phyloP scores from a whole-genome alignment of 2,329 filamentous ascomycete genomes.

The Fusarium sp. region DNA sequence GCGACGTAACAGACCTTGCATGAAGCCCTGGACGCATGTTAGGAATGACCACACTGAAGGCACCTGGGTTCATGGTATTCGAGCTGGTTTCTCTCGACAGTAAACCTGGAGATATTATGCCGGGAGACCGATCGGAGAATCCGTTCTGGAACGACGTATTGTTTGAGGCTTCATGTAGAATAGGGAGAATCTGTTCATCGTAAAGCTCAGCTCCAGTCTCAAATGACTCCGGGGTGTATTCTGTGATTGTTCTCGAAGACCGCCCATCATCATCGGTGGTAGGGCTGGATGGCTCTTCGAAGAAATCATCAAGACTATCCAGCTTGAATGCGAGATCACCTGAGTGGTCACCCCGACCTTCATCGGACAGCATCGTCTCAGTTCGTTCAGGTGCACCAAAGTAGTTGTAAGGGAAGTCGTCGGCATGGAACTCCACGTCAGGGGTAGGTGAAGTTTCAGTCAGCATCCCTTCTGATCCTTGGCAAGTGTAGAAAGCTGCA shows the following conservation, averaged over 20 bases:
- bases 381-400: conserved; percentile 80
- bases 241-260: conserved; percentile 73
- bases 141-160: conserved; percentile 89
- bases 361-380: conserved; percentile 94
- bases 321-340: conserved; percentile 86
- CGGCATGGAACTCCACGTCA: conserved; percentile 91
- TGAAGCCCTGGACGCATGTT: conserved; percentile 76
- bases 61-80: conserved; percentile 74
- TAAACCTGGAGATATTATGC: conserved; percentile 57
- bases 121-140: conserved; percentile 79
- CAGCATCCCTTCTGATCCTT: conserved; percentile 71
- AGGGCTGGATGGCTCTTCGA: conserved; percentile 76
- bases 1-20: conserved; percentile 86
- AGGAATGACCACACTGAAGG: conserved; percentile 62
- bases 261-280: conserved; percentile 70
- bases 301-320: conserved; percentile 85
- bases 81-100: conserved; percentile 70
- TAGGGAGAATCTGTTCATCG: conserved; percentile 92
- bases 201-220: conserved; percentile 87
- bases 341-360: conserved; percentile 75
- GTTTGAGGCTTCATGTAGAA: conserved; percentile 86
- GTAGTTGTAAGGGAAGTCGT: conserved; percentile 87
- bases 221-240: conserved; percentile 74
- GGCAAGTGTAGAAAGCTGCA: conserved; percentile 94
- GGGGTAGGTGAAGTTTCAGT: conserved; percentile 77